Evolutionary conservation across 345 rosid species (phyloP).

Genomic region (Hibiscus tridactylites): DNA sequence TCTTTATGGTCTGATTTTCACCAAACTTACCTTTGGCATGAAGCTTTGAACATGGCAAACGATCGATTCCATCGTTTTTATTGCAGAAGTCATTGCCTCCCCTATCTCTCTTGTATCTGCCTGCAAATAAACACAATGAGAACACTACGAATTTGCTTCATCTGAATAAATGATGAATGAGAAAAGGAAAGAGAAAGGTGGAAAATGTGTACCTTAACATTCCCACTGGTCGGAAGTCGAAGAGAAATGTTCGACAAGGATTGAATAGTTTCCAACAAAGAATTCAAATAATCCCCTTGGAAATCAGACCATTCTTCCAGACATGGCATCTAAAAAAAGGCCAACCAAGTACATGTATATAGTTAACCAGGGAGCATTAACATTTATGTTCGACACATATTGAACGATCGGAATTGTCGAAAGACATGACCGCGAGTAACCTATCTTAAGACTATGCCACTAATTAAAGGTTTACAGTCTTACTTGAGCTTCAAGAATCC

Average conservation of each 20-base stretch:
- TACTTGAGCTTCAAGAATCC: slow-evolving; percentile 67
- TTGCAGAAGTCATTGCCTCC: slow-evolving; percentile 51
- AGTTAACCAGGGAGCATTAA: no score
- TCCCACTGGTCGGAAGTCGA: slow-evolving; percentile 55
- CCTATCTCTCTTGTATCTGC: slow-evolving; percentile 50
- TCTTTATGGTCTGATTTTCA: not conserved
- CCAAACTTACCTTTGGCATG: slow-evolving; percentile 46
- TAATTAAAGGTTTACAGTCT: slow-evolving; percentile 14
- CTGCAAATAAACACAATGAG: slow-evolving; percentile 21
- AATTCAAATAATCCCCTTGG: slow-evolving; percentile 46
- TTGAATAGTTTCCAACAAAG: slow-evolving; percentile 50
- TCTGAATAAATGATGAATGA: not conserved
- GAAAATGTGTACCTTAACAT: slow-evolving; percentile 33
- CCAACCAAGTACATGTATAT: not conserved
- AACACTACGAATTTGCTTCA: not conserved
- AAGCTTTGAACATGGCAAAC: slow-evolving; percentile 32
- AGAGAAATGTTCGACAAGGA: slow-evolving; percentile 51
- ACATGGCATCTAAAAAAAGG: slow-evolving; percentile 49
- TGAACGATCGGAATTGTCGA: no score
- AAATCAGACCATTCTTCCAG: slow-evolving; percentile 59
- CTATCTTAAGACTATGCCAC: no score
- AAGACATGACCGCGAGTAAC: no score
- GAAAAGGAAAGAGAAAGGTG: not conserved
- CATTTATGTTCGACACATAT: no score
- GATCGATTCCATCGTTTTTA: slow-evolving; percentile 52